Base-by-base conservation (phyloP, 139 green algal genomes). In the Tetradesmus lagerheimii region DNA sequence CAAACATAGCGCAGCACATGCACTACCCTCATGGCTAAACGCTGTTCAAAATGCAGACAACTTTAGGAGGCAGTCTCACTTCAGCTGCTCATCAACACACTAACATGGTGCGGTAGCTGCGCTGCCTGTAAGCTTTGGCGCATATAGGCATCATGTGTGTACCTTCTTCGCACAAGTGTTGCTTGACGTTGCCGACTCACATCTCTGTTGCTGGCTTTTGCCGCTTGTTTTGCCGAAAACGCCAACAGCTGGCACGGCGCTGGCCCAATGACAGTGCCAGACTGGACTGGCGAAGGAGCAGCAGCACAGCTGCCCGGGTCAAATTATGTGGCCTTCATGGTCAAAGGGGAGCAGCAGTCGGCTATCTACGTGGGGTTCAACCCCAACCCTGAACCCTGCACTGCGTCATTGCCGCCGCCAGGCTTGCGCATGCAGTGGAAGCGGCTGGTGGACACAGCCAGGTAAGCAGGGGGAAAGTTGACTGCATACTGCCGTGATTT, bases 301-400 rank as follows among this genome's bases (percentile, higher is more conserved):
- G 64, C 43, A 34, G 82, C 47, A 4, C 41, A 29, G 35, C 25
- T 91, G 14, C 88, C 82, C 12, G 87, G 53, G 39, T 47, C 81
- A n/a, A 94, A 91, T 86, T 94, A 90, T 67, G 64, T 95, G 1
- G 93, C 90, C 2, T 94, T 95, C 47, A 86, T 79, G 31, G 79
- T 81, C 25, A 37, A 37, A 45, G 79, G 57, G 18, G 81, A 29
- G 47, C 27, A 92, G 88, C 23, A 77, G 78, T 25, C 85, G 83
- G 87, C 83, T 0, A 38, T 95, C 15, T 95, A 95, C 45, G 53
- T 94, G 4, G 93, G 88, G 29, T 86, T 95, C 66, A 95, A 95
- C 89, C 88, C 91, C 1, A 78, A 93, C 67, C 76, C 74, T 9
- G 64, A 90, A 34, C 27, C 80, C 53, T 85, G 92, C 20, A 35